Evolutionary conservation across 805 yeast genomes (phyloP), one percentile per base, ranked within the genome.

Genomic region (Kodamaea hsintzibuensis): DNA sequence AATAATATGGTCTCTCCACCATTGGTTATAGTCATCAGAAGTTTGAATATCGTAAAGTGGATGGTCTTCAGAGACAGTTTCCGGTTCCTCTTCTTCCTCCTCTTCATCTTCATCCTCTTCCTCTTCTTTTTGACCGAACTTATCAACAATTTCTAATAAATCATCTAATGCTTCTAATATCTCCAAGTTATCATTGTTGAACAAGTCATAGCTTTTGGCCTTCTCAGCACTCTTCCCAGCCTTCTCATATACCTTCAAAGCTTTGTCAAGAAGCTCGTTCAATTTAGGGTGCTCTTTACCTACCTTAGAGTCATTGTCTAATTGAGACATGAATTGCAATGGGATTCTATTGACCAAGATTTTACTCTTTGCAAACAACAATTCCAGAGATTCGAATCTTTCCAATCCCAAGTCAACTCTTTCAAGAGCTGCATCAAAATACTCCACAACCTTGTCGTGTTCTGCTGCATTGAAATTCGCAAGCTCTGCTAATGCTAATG

Each of bases 341-440:
- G 89, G 87, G 42, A 88, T 80, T 63, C 84, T 76, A 58, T 78
- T 82, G 25, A 86, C 68, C 14, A 82, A 62, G 7, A 88, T 78
- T 59, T 82, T 80, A 38, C 86, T 73, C 54, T 79, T 78, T 4
- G 87, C 81, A 53, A 87, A 77, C 19, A 71, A 64, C 55, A 86
- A 67, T 12, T 79, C 74, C 7, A 71, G 60, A 7, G 82, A 76
- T 1, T 83, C 78, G 57, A 72, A 78, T 47, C 71, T 66, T 9
- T 75, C 80, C 43, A 83, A 69, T 0, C 96, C 96, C 12, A 73
- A 61, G 6, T 78, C 79, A 25, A 83, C 74, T 59, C 96, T 80
- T 55, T 90, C 97, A 18, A 87, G 56, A 4, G 96, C 88, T 40
- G 88, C 89, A 10, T 81, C 81, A 51, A 89, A 84, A 65, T 77